Evolutionary conservation across 1,139 yeast genomes (phyloP), one percentile per base, ranked within the genome.

Genomic region (Yamadazyma conglobata): DNA sequence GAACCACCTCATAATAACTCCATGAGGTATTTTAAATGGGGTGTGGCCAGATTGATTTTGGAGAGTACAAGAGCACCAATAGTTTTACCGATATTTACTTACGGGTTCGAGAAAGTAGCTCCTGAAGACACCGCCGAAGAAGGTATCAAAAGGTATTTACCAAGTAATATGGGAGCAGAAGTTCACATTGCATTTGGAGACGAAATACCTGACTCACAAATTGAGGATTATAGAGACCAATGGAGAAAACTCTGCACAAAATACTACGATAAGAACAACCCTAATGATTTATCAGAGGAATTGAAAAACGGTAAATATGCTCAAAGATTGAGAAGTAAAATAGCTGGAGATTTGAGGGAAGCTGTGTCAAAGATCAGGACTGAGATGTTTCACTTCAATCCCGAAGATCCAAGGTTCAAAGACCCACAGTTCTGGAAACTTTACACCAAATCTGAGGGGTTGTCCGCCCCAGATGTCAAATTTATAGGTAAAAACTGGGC

Each of bases 21-120:
- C 4, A 84, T 91, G 89, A 67, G 96, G 39, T 91, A 86, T 55
- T 91, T 91, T 67, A 83, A 87, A 52, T 91, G 98, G 98, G 98
- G 98, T 0, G 79, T 88, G 1, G 73, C 95, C 3, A 69, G 98
- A 43, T 55, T 89, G 43, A 69, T 91, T 4, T 60, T 91, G 33
- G 98, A 91, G 55, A 69, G 93, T 10, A 79, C 93, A 0, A 70
- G 75, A 38, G 79, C 93, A 0, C 98, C 98, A 0, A 76, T 88
- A 2, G 76, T 91, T 12, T 77, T 91, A n/a, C 98, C 98, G 0
- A 81, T 91, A 15, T 91, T 82, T 49, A 64, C 88, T 4, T 73
- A 78, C 33, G 98, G 98, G 0, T 82, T 91, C 48, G 96, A 91
- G 48, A 77, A 82, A 48, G 73, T 89, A 12, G 82, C 85, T 13